phyloP scores from a whole-genome alignment of 2,329 filamentous ascomycete genomes.

The Epichloe glyceriae region DNA sequence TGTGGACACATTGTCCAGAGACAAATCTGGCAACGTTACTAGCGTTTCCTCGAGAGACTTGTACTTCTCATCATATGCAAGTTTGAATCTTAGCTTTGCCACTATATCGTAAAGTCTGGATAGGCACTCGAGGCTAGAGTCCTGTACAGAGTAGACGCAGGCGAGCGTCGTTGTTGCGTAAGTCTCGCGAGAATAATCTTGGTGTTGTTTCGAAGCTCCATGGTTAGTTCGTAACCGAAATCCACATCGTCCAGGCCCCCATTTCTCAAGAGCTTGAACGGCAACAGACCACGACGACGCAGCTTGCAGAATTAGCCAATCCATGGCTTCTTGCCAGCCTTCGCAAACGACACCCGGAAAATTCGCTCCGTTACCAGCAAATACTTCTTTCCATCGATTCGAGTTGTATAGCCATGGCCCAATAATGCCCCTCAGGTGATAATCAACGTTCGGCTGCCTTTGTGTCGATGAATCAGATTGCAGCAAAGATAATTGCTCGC shows the following conservation, averaged over 20 bases:
- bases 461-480: constrained; percentile 34
- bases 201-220: constrained; percentile 47
- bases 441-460: constrained; percentile 32
- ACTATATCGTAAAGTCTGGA: constrained; percentile 47
- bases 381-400: constrained; percentile 34
- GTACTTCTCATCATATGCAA: constrained; percentile 46
- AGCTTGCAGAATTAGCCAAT: constrained; percentile 53
- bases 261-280: constrained; percentile 52
- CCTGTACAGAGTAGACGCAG: constrained; percentile 53
- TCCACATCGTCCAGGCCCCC: constrained; percentile 62
- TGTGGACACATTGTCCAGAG: constrained; percentile 15
- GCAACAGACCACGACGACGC: constrained; percentile 47
- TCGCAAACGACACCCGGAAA: constrained; percentile 28
- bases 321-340: constrained; percentile 57
- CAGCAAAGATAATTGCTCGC: constrained; percentile 51
- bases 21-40: constrained; percentile 27
- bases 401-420: constrained; percentile 63
- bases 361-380: constrained; percentile 6
- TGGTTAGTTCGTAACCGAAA: constrained; percentile 43
- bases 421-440: constrained; percentile 55
- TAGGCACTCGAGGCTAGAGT: constrained; percentile 44
- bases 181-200: constrained; percentile 44
- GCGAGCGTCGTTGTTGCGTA: constrained; percentile 59
- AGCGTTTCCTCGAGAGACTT: constrained; percentile 36
- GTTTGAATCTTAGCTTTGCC: constrained; percentile 37